Base-by-base conservation (phyloP, 2,329 filamentous ascomycete genomes). In the Colletotrichum sp. region DNA sequence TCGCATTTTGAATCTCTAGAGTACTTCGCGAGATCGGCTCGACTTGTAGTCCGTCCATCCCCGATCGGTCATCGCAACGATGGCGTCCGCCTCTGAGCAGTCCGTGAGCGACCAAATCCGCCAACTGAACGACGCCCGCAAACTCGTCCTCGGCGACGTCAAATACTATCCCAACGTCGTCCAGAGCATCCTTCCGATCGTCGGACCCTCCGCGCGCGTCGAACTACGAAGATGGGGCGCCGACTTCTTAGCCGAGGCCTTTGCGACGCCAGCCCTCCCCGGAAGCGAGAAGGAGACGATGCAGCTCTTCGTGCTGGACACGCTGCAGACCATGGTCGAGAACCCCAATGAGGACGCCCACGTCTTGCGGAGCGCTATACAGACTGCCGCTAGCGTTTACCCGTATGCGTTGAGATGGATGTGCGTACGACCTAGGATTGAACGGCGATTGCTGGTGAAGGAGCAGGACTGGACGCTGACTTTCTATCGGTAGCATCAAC, bases 151-250 rank as follows among this genome's bases (percentile, higher is more conserved):
- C 75, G 92, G 91, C 79, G 96, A 98, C 85, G 91, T 96, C 78
- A 93, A 92, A 82, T 95, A 97, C 86, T 99, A 98, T 84, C 93
- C 94, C 66, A 95, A 95, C 84, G 96, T 99, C 83, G 93, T 99
- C 77, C 94, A 95, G 82, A 96, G 95, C 64, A 95, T 98, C 77
- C 88, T 98, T n/a, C 96, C 96, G 71, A 96, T 98, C 81, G 94
- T 98, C 84, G 93, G 93, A 76, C 91, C 94, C 67, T 89, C 90
- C 78, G 91, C 95, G 78, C 90, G 92, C 76, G 86, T 98, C 72
- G 95, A 98, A 85, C 88, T 98, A 81, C 94, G 96, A 85, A 90
- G 96, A 93, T 99, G 97, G 97, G 97, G 96, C 30, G 94, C 96
- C 77, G 96, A 98, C 77, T 99, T 99, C 82, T 89, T 99, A 58